Percentiles rank a stretch among this genome's conserved stretches.
Conservation (phyloP, 2,329 filamentous ascomycete genomes). For the Aureobasidium vineae region DNA sequence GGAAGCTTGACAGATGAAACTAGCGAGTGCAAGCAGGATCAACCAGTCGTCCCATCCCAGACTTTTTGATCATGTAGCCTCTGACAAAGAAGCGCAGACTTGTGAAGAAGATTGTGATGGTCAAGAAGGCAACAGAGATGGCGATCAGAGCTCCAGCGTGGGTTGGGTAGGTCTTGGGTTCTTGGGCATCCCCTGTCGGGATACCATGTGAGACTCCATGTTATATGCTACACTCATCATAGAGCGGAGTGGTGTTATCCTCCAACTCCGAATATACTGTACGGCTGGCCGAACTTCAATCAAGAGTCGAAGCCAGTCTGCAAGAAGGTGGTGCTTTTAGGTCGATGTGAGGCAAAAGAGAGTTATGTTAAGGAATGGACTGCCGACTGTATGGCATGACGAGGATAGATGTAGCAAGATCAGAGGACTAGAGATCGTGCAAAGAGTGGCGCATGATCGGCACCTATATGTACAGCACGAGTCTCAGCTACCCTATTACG, state of each 20-base stretch:
- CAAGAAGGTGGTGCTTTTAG: not conserved
- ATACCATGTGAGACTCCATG: not conserved
- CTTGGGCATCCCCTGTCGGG: not conserved
- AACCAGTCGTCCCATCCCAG: constrained; percentile 47
- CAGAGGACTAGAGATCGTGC: not conserved
- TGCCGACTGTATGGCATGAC: too few species aligned
- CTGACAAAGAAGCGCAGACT: constrained; percentile 44
- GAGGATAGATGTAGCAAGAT: too few species aligned
- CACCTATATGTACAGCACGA: not conserved
- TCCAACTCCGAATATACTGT: not conserved
- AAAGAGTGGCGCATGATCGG: not conserved
- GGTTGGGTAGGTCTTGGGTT: not conserved
- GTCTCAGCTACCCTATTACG: not conserved
- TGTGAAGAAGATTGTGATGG: constrained; percentile 42
- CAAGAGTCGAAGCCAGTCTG: not conserved
- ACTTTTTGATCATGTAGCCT: constrained; percentile 40
- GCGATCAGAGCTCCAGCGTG: constrained; percentile 9
- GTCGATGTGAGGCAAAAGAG: not conserved
- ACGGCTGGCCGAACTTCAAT: too few species aligned
- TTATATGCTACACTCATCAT: not conserved
- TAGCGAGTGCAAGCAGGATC: constrained; percentile 43
- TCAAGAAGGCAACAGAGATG: constrained; percentile 34
- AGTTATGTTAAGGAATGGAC: not conserved
- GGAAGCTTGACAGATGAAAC: constrained; percentile 34
- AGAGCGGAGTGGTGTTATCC: not conserved